These are phyloP conservation scores for Cutaneotrichosporon arboriforme DNA, from an alignment of 1,284 basidiomycete species.

Conservation along the genomic window DNA sequence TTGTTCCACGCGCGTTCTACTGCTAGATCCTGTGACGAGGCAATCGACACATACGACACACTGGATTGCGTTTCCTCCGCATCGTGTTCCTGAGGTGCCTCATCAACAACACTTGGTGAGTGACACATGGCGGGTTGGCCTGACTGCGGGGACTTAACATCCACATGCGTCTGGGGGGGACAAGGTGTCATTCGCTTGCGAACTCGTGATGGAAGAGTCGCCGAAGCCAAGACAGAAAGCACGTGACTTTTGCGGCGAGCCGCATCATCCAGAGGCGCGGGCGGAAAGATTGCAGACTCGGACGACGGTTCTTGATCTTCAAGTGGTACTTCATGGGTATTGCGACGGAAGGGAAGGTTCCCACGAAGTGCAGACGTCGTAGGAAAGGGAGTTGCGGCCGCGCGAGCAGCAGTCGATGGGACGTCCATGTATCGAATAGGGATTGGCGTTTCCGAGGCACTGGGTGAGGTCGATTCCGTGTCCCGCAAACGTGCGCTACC, in stretches of 20 bases:
- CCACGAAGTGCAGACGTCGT: constrained; percentile 21
- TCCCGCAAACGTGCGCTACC: too few species aligned
- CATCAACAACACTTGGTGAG: too few species aligned
- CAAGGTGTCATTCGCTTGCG: not conserved
- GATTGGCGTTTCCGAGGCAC: constrained; percentile 2
- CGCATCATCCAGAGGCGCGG: constrained; percentile 32
- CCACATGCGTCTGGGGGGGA: too few species aligned
- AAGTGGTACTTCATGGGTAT: too few species aligned
- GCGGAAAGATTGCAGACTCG: constrained; percentile 23
- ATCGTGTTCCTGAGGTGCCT: too few species aligned
- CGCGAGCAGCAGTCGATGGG: constrained; percentile 14
- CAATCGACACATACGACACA: constrained; percentile 44
- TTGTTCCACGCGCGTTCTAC: constrained; percentile 26
- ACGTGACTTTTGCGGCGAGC: constrained; percentile 39
- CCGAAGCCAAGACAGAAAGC: constrained; percentile 34
- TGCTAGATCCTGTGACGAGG: constrained; percentile 45
- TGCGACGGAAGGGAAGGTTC: constrained; percentile 24
- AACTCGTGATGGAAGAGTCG: constrained; percentile 23
- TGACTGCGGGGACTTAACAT: too few species aligned
- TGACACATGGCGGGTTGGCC: too few species aligned
- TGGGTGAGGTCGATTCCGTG: not conserved
- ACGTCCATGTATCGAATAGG: constrained; percentile 18
- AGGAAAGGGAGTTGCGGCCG: constrained; percentile 14
- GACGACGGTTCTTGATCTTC: constrained; percentile 16
- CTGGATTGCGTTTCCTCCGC: constrained; percentile 13